Evolutionary conservation across 805 yeast genomes (phyloP).

Genomic region (Pichia occidentalis): DNA sequence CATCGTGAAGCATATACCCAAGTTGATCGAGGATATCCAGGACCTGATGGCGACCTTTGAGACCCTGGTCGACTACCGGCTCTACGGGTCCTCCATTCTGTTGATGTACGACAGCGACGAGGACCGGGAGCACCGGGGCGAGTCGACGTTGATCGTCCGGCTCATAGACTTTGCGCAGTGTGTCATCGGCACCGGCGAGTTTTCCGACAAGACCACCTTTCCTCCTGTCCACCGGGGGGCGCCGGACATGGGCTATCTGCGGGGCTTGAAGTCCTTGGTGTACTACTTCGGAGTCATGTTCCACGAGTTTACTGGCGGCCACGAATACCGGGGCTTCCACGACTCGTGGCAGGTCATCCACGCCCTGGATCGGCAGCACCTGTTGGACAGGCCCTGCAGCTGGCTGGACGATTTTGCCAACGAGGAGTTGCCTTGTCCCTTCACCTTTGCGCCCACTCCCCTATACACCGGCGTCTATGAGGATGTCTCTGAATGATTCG

Average conservation of each 20-base stretch:
- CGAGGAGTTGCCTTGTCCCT: slow-evolving; percentile 20
- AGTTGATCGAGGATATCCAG: slow-evolving; percentile 51
- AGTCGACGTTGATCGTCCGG: slow-evolving; percentile 41
- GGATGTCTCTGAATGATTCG: slow-evolving; percentile 24
- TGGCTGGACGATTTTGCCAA: slow-evolving; percentile 34
- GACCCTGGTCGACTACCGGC: slow-evolving; percentile 64
- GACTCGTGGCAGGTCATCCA: slow-evolving; percentile 17
- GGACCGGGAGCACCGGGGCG: slow-evolving; percentile 12
- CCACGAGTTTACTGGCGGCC: slow-evolving; percentile 41
- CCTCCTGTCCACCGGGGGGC: slow-evolving; percentile 64
- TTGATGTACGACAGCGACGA: slow-evolving; percentile 78
- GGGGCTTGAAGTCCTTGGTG: slow-evolving; percentile 73
- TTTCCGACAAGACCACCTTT: slow-evolving; percentile 40
- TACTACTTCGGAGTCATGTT: slow-evolving; percentile 60
- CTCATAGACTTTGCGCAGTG: slow-evolving; percentile 96
- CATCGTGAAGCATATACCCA: slow-evolving; percentile 60
- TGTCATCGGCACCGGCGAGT: slow-evolving; percentile 56
- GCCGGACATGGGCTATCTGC: slow-evolving; percentile 77
- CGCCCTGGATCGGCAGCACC: slow-evolving; percentile 16
- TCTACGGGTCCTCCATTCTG: slow-evolving; percentile 86
- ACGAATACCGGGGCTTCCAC: slow-evolving; percentile 17
- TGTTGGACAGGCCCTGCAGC: slow-evolving; percentile 19
- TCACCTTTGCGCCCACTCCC: slow-evolving; percentile 22
- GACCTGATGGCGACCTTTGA: slow-evolving; percentile 51
- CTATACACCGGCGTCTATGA: slow-evolving; percentile 20